Evolutionary conservation across 1,284 basidiomycete species (phyloP).

Genomic region (Leccinum brunneo-olivaceum): DNA sequence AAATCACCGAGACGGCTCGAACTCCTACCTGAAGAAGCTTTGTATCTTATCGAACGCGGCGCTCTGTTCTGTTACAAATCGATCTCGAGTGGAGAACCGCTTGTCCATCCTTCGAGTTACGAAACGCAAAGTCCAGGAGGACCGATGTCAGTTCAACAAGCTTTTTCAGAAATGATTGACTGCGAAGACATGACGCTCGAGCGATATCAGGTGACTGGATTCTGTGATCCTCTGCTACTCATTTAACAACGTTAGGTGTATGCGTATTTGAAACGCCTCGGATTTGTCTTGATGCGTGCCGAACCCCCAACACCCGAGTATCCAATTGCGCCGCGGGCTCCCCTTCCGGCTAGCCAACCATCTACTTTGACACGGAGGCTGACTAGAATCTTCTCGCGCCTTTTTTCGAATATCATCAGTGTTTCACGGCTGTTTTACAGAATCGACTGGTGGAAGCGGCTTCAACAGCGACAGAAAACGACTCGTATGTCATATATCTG

Average conservation of each 20-base stretch:
- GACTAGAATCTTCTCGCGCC: conserved; percentile 28
- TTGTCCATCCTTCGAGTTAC: conserved; percentile 25
- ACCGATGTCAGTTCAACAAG: conserved; percentile 89
- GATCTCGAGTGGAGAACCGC: conserved; percentile 16
- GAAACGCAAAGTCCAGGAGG: conserved; percentile 44
- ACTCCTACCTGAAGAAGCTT: conserved; percentile 87
- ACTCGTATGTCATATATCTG: conserved; percentile 11
- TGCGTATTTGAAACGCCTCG: conserved; percentile 85
- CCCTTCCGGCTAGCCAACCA: background rate
- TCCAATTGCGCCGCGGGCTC: conserved; percentile 40
- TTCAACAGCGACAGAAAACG: conserved; percentile 36
- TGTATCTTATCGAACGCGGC: conserved; percentile 89
- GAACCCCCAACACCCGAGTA: conserved; percentile 56
- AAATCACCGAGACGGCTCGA: conserved; percentile 63
- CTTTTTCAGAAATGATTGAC: conserved; percentile 79
- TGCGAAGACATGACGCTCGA: conserved; percentile 74
- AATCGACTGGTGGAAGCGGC: conserved; percentile 53
- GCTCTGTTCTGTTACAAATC: conserved; percentile 77
- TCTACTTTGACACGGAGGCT: conserved; percentile 31
- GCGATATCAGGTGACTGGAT: conserved; percentile 68
- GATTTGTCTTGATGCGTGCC: conserved; percentile 81
- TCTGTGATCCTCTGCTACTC: background rate
- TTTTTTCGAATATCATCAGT: conserved; percentile 28
- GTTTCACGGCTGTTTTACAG: conserved; percentile 15
- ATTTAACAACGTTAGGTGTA: conserved; percentile 58